phyloP scores from a whole-genome alignment of 768 basidiomycete species.

The Xerocomus spinulosus region DNA sequence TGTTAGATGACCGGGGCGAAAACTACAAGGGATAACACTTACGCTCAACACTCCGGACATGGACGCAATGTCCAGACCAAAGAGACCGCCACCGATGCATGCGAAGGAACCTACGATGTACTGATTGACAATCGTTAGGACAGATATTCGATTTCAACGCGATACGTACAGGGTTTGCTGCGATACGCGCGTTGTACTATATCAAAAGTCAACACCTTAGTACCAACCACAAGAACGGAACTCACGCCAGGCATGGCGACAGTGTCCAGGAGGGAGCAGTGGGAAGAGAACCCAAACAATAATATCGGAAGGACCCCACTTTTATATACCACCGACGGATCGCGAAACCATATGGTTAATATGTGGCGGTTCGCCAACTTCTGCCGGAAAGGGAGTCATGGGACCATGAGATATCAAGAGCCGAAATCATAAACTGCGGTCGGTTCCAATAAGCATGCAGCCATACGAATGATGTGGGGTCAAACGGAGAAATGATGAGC shows the following conservation, averaged over 20 bases:
- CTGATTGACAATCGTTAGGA: conserved; percentile 35
- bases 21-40: conserved; percentile 9
- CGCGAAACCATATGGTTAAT: conserved; percentile 5
- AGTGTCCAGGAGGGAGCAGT: background rate
- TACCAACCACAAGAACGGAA: background rate
- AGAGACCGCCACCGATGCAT: conserved; percentile 76
- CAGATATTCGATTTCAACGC: background rate
- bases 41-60: conserved; percentile 73
- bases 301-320: background rate
- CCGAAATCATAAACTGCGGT: background rate
- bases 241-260: conserved; percentile 26
- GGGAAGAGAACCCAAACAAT: background rate
- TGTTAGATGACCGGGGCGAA: background rate
- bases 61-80: conserved; percentile 78
- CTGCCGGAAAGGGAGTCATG: background rate
- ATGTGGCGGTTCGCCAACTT: background rate
- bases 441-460: background rate
- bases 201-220: conserved; percentile 1
- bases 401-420: background rate
- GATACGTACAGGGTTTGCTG: conserved; percentile 49
- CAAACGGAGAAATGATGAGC: background rate
- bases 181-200: conserved; percentile 54
- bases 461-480: background rate
- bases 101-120: conserved; percentile 78
- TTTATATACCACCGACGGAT: conserved; percentile 15